phyloP scores from a whole-genome alignment of 169 alveolate genomes.

The Plasmodium malariae region DNA sequence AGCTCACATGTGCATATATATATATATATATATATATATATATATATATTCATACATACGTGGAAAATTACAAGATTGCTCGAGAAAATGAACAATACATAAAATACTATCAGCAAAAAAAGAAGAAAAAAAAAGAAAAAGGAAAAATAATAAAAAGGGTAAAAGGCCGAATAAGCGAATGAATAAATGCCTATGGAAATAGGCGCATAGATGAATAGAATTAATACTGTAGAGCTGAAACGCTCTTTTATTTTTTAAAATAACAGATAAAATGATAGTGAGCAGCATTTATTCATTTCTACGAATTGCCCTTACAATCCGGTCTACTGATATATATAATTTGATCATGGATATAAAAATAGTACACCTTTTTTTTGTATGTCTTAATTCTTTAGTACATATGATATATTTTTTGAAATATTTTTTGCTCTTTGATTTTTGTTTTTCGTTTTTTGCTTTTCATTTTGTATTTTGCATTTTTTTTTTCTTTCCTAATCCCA shows the following conservation, averaged over 20 bases:
- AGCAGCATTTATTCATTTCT: conserved; percentile 27
- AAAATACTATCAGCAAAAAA: background rate
- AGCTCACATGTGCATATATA: background rate
- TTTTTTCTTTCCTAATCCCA: background rate
- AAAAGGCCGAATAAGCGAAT: background rate
- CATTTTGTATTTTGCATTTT: too few relatives aligned
- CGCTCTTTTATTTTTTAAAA: background rate
- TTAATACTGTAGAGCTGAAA: conserved; percentile 29
- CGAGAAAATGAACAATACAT: background rate
- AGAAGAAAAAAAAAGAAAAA: background rate
- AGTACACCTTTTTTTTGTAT: background rate
- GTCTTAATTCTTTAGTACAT: conserved; percentile 20
- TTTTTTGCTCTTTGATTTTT: background rate
- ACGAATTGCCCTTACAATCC: conserved; percentile 11
- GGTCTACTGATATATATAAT: background rate
- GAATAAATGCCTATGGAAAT: background rate
- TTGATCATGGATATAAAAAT: conserved; percentile 1
- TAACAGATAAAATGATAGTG: background rate
- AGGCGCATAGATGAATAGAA: conserved; percentile 18
- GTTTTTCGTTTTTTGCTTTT: background rate
- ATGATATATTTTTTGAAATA: background rate
- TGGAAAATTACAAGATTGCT: background rate
- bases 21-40: too few relatives aligned
- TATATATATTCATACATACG: too few relatives aligned
- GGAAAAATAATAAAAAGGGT: background rate